Evolutionary conservation across 768 basidiomycete species (phyloP), one percentile per base, ranked within the genome.

Genomic region (Boletus speciosus): DNA sequence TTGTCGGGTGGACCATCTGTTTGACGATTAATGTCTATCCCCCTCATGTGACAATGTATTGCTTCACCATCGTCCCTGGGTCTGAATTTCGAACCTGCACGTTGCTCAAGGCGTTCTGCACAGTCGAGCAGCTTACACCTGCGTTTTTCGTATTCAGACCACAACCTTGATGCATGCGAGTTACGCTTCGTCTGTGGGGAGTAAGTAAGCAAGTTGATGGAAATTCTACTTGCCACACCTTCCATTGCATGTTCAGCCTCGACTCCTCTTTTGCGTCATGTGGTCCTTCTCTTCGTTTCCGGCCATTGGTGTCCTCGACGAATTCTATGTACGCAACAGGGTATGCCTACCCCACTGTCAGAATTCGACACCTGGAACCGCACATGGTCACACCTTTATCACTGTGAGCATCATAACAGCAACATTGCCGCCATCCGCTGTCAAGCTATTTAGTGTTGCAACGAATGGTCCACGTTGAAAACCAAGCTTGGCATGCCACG

Each of bases 401-500:
- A 98, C 73, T 16, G 84, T 76, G 9, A 97, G 56, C 64, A 93
- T 87, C 78, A 95, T 76, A 8, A 86, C 78, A 7, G 86, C 74
- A 0, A 96, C 80, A 7, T 76, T 58, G 0, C 96, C 97, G 0
- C 97, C 97, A 62, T 95, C 90, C 0, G 83, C 67, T 1, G 86
- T 85, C 47, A 99, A 70, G 63, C 88, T 90, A 53, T 84, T 79
- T 57, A 98, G 72, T 0, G 89, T 88, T 0, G 91, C 83, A 27
- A 95, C 76, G 62, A 80, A 89, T 2, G 84, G 85, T 5, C 73
- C 72, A 23, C 63, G 72, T 54, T 81, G 81, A 64, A 92, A 92
- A 7, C 97, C 97, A 6, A 99, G 79, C 60, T 86, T 90, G 1
- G 85, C 76, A 64, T 97, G 82, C 97, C 97, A 99, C 0, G 85